Evolutionary conservation across 169 alveolate genomes (phyloP), one percentile per base, ranked within the genome.

Genomic region (Plasmodium gaboni): DNA sequence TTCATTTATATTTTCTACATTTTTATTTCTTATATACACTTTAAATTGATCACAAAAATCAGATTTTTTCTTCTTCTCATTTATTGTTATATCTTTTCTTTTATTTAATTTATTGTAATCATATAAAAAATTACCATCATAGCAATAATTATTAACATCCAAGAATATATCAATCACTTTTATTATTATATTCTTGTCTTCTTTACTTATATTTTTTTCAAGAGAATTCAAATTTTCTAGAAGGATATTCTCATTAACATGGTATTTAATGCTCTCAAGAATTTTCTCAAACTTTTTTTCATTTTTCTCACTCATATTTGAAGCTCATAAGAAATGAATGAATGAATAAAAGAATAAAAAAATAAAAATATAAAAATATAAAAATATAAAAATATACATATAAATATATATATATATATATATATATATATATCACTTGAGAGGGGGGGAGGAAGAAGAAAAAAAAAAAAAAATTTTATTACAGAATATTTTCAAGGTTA

Each of bases 1-100:
- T 86, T 86, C 92, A 86, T 86, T 86, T 42, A 86, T 67, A 46
- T 86, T 71, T 86, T 86, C 92, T 28, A 86, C 46, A 53, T 86
- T 70, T 70, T 71, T 86, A 60, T 65, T 57, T 73, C 72, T 86
- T 38, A 86, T 74, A 55, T 67, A 48, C 8, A 86, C 59, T 86
- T 86, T 86, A 60, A 70, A 86, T 26, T 86, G 78, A 32, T 86
- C 63, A 3, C 76, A 24, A 86, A 86, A 24, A 59, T 71, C 48
- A 42, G 92, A 70, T 50, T 71, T 86, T 53, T 71, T 71, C 24
- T 59, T 70, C 22, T 64, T 71, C 26, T 44, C 69, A 17, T 12
- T 86, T 70, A 86, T 69, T 26, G 59, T 60, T 28, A 86, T 44
- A 51, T 86, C 92, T 50, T 71, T 86, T 24, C 38, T 59, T 65